These are phyloP conservation scores for Chalciporus sphaerocephalus DNA, from an alignment of 768 basidiomycete genomes.

Conservation along the genomic window DNA sequence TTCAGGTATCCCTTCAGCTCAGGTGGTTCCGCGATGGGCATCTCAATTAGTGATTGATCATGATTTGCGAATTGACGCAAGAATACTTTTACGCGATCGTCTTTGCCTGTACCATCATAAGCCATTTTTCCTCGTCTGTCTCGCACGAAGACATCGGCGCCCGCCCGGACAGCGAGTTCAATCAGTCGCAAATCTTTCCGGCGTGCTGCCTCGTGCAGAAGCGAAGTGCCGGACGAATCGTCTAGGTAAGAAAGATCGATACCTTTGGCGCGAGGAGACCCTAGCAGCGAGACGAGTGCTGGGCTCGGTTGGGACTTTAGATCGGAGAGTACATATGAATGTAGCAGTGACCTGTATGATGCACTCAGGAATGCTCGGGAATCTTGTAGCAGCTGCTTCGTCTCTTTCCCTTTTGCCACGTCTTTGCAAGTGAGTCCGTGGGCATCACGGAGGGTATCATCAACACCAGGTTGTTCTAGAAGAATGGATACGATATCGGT, in stretches of 20 bases:
- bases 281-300: constrained; percentile 54
- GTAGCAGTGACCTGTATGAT: constrained; percentile 67
- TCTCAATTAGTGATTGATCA: constrained; percentile 64
- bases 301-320: constrained; percentile 36
- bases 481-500: constrained; percentile 70
- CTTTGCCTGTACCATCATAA: constrained; percentile 66
- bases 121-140: constrained; percentile 70
- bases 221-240: constrained; percentile 65
- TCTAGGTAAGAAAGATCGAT: constrained; percentile 81
- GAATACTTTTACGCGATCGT: constrained; percentile 78
- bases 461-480: constrained; percentile 72
- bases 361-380: constrained; percentile 74
- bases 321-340: constrained; percentile 67
- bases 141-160: constrained; percentile 85
- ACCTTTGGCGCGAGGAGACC: constrained; percentile 62
- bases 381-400: constrained; percentile 64
- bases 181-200: constrained; percentile 77
- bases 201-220: constrained; percentile 84
- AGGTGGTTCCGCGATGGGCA: constrained; percentile 50
- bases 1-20: constrained; percentile 74
- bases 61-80: constrained; percentile 82
- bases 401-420: constrained; percentile 66
- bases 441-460: constrained; percentile 69
- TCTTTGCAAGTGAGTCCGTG: constrained; percentile 68
- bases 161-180: constrained; percentile 79